Evolutionary conservation across 2,329 filamentous ascomycete genomes (phyloP), one percentile per base, ranked within the genome.

Genomic region (Penicillium expansum): DNA sequence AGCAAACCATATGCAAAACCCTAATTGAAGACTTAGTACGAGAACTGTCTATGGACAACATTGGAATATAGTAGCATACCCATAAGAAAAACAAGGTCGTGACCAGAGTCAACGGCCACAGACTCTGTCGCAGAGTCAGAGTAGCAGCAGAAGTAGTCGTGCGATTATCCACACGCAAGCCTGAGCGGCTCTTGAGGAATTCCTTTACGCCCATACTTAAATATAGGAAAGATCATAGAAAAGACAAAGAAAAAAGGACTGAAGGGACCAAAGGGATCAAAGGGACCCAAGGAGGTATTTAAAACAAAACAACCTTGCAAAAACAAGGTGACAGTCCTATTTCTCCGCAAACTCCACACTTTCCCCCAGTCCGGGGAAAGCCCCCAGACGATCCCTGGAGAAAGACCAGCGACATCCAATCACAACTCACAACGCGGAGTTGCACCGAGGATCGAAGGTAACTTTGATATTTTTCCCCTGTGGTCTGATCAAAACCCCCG

Each of bases 51-150:
- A 7, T 24, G 24, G 18, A 16, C 13, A 18, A 29, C 27, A 5
- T 24, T 3, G 27, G 8, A 29, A 11, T 29, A 29, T 1, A 24
- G 14, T 6, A 5, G 47, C 65, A 52, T 62, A 74, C 81, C 82
- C 82, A 84, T 53, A 83, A 70, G 63, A 80, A 80, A 68, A 81
- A 81, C 14, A 82, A 68, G 24, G 78, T 72, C 0, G 79, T 82
- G 20, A 82, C 79, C 27, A 77, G 67, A 8, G 71, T 67, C 48
- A 80, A 67, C 4, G 77, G 77, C 61, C 70, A 74, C 35, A 79
- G 64, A 60, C 76, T 78, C 64, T 79, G 76, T 39, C 74, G 68
- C 44, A 79, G 60, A 11, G 76, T 79, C 7, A 79, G 60, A 18
- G 73, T 75, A 4, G 75, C 74, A 8, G 76, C 77, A 18, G 71